A percentile compares a stretch with the other conserved stretches of the same genome.
Conservation (phyloP, 2,329 filamentous ascomycete genomes). For the Chaetomiaceae sp. region DNA sequence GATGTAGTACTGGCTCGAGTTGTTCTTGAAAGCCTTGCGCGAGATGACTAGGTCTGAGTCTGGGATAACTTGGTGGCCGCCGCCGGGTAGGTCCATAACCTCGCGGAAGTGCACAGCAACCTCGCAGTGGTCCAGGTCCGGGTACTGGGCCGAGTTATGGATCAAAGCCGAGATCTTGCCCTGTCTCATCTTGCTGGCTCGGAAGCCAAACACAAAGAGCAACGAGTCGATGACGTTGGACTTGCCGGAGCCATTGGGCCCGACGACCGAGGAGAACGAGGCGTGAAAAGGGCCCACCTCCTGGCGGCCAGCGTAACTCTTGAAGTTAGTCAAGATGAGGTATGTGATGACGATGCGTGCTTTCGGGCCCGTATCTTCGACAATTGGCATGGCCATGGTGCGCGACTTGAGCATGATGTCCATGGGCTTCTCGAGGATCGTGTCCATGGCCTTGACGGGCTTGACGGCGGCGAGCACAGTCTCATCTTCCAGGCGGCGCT, state of each 20-base stretch:
- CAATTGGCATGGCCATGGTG: constrained; percentile 58
- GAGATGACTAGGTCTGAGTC: constrained; percentile 84
- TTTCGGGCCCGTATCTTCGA: constrained; percentile 72
- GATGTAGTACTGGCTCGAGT: constrained; percentile 97
- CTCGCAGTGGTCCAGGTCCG: constrained; percentile 83
- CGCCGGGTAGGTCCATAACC: constrained; percentile 78
- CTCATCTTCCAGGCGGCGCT: constrained; percentile 42
- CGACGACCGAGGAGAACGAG: constrained; percentile 96
- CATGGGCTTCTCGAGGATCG: constrained; percentile 80
- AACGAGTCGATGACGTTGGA: constrained; percentile 98
- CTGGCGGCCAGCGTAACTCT: constrained; percentile 93
- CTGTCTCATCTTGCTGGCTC: constrained; percentile 98
- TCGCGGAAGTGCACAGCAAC: constrained; percentile 96
- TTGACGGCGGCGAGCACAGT: constrained; percentile 50
- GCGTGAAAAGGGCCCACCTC: constrained; percentile 94
- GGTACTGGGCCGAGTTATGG: constrained; percentile 86
- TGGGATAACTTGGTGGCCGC: constrained; percentile 69
- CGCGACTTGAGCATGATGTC: constrained; percentile 88
- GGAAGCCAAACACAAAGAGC: constrained; percentile 97
- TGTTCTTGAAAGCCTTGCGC: constrained; percentile 92
- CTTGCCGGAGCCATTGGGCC: constrained; percentile 95
- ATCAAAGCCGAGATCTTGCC: constrained; percentile 97
- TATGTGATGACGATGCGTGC: constrained; percentile 89
- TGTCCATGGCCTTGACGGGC: constrained; percentile 69
- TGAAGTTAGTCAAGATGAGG: constrained; percentile 91